Conservation (phyloP, 495 filamentous ascomycete species). For the Penicillium fimorum region DNA sequence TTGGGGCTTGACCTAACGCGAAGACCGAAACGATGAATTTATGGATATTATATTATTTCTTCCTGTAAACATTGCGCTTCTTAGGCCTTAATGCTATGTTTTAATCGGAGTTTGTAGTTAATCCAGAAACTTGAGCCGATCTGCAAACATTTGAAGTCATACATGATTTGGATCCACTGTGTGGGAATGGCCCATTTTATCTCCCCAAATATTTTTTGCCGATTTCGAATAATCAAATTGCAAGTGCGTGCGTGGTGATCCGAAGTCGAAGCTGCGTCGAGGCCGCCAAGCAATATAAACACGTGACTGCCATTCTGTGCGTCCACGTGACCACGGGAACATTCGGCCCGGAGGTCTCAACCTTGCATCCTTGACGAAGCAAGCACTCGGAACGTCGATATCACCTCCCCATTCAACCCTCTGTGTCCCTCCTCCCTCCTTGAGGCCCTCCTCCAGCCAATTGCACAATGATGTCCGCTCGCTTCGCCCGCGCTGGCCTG, state of each 20-base stretch:
- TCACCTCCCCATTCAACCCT: constrained; percentile 28
- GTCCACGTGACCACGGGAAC: constrained; percentile 43
- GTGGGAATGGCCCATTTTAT: no score
- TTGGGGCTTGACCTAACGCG: constrained; percentile 5
- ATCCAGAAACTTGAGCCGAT: not conserved
- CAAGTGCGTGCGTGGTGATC: no score
- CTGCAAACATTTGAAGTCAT: no score
- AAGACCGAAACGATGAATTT: constrained; percentile 4
- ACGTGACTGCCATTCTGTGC: not conserved
- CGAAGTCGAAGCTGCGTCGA: not conserved
- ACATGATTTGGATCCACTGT: not conserved
- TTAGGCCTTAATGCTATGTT: not conserved
- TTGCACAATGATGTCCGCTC: constrained; percentile 46
- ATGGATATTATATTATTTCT: not conserved
- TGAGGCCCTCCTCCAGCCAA: constrained; percentile 30
- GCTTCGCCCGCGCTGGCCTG: constrained; percentile 50
- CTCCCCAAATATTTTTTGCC: no score
- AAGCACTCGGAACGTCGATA: constrained; percentile 31
- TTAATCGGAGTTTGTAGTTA: not conserved
- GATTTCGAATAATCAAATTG: no score
- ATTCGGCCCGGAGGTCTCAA: constrained; percentile 39
- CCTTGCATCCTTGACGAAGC: constrained; percentile 30
- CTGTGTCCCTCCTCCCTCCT: constrained; percentile 20
- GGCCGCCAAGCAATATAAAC: not conserved
- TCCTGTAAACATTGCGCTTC: not conserved